Evolutionary conservation across 2,329 filamentous ascomycete genomes (phyloP).

Genomic region (Botrytis pseudocinerea): DNA sequence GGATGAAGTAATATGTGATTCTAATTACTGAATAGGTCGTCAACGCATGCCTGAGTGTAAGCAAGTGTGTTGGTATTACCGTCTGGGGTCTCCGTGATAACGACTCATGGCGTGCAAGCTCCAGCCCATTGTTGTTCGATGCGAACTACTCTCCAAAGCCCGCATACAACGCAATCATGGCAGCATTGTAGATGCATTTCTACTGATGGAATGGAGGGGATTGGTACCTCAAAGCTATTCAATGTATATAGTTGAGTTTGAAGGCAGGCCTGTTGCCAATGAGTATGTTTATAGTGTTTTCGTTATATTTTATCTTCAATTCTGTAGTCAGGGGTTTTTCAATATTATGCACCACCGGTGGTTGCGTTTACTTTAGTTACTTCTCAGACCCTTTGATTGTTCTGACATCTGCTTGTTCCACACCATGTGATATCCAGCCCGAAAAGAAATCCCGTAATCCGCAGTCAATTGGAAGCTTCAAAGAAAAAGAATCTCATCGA

Average conservation of each 20-base stretch:
- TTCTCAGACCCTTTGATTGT: neutral
- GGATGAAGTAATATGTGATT: no score
- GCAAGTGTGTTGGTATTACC: constrained; percentile 40
- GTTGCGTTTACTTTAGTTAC: neutral
- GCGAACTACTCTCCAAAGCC: constrained; percentile 52
- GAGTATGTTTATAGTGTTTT: neutral
- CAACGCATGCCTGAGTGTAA: constrained; percentile 36
- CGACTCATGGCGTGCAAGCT: constrained; percentile 54
- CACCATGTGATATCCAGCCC: neutral
- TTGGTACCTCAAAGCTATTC: neutral
- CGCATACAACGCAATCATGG: constrained; percentile 48
- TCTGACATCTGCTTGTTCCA: no score
- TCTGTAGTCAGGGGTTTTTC: no score
- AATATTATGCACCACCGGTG: neutral
- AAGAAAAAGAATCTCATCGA: neutral
- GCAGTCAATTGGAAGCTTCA: neutral
- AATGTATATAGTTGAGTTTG: neutral
- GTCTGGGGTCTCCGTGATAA: constrained; percentile 40
- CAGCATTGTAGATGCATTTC: neutral
- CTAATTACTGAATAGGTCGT: constrained; percentile 27
- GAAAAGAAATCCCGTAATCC: neutral
- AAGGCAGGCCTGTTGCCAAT: neutral
- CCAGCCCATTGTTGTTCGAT: constrained; percentile 57
- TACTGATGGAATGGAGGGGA: neutral
- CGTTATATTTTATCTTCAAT: neutral